Conservation (phyloP, 2,329 filamentous ascomycete genomes). For the Colletotrichum sp. region DNA sequence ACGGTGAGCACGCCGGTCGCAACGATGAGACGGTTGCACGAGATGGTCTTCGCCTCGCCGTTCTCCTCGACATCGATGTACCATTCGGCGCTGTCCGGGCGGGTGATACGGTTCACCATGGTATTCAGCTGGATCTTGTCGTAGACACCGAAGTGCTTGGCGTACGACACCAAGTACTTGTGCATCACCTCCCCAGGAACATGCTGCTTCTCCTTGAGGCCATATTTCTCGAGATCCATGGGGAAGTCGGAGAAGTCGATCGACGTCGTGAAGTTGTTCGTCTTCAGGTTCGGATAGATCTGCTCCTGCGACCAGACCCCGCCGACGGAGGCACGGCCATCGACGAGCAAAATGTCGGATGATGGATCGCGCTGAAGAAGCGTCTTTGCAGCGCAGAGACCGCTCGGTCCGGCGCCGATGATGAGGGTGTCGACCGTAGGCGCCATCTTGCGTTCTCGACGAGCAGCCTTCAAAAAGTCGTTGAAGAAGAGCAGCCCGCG, state of each 20-base stretch:
- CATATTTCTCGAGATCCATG: conserved; percentile 34
- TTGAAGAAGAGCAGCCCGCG: background rate
- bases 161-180: conserved; percentile 61
- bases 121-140: conserved; percentile 54
- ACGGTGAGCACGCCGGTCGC: conserved; percentile 66
- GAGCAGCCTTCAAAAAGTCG: accelerated
- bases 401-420: conserved; percentile 35
- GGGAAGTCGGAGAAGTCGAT: conserved; percentile 43
- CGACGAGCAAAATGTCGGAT: conserved; percentile 46
- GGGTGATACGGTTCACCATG: conserved; percentile 53
- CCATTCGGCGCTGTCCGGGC: conserved; percentile 38
- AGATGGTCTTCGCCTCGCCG: conserved; percentile 21
- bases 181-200: conserved; percentile 63
- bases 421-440: conserved; percentile 24
- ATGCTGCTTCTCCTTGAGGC: conserved; percentile 39
- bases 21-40: conserved; percentile 58
- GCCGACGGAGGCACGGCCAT: conserved; percentile 42
- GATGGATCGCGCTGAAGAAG: conserved; percentile 46
- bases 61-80: conserved; percentile 23
- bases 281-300: conserved; percentile 46
- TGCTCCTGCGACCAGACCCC: conserved; percentile 47
- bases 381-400: conserved; percentile 52
- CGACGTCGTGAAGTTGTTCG: conserved; percentile 45
- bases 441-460: background rate
- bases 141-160: conserved; percentile 55